Conservation (phyloP, 2,329 filamentous ascomycete species). For the Rhinocladiella similis region DNA sequence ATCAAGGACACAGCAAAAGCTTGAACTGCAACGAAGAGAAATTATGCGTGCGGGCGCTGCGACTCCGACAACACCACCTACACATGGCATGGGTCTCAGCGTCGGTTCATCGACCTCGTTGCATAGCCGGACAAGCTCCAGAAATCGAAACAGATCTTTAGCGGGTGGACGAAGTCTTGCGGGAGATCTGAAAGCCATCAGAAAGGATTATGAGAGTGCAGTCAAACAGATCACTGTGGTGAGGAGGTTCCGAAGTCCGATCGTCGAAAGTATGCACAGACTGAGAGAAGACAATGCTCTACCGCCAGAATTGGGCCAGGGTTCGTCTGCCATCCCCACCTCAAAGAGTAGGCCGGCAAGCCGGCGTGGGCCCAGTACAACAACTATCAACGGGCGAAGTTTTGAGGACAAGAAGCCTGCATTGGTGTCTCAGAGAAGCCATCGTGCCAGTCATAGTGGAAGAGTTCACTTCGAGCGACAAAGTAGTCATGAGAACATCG, state of each 20-base stretch:
- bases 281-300: conserved; percentile 28
- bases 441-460: conserved; percentile 5
- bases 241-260: conserved; percentile 46
- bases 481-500: conserved; percentile 31
- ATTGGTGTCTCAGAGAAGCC: conserved; percentile 9
- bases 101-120: conserved; percentile 26
- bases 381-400: conserved; percentile 19
- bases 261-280: conserved; percentile 44
- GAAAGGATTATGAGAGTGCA: conserved; percentile 45
- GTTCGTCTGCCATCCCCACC: conserved; percentile 1
- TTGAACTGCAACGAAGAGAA: conserved; percentile 45
- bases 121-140: conserved; percentile 32
- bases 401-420: conserved; percentile 21
- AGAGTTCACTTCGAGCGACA: conserved; percentile 29
- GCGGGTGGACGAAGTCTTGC: conserved; percentile 14
- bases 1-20: conserved; percentile 50
- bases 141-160: conserved; percentile 24
- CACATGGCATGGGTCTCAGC: conserved; percentile 37
- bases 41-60: conserved; percentile 42
- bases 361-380: conserved; percentile 19
- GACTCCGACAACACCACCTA: conserved; percentile 43
- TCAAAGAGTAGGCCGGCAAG: conserved; percentile 26
- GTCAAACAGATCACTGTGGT: conserved; percentile 46
- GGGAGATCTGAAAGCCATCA: conserved; percentile 36
- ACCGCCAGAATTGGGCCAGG: conserved; percentile 12